Evolutionary conservation across 495 filamentous ascomycete genomes (phyloP), one percentile per base, ranked within the genome.

Genomic region (Penicillium salamii): DNA sequence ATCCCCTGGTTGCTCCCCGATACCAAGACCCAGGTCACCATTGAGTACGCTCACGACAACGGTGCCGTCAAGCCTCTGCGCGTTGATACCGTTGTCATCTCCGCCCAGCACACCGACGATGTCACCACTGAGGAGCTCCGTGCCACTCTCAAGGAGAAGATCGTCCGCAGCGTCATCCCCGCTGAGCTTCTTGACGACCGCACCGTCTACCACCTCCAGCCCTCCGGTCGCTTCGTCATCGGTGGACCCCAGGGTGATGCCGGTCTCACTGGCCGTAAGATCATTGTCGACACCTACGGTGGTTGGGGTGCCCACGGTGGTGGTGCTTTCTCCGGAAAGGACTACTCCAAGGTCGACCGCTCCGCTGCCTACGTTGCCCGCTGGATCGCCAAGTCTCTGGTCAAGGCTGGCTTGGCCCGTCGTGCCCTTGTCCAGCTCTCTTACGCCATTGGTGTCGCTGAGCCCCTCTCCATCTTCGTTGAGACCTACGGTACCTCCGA

Each of bases 231-330:
- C 51, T 98, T 98, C 83, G 90, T 97, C 79, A 98, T 98, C 58
- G 93, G 93, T 77, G 93, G 93, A 63, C 93, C 93, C 53, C 93
- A 98, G 80, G 93, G 93, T 83, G 93, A 98, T 66, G 93, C 93
- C 63, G 93, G 93, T 83, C 82, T 98, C 44, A 98, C 93, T 55
- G 93, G 93, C 72, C 91, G 93, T 70, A 98, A 98, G 84, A 98
- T 98, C 82, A 98, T 98, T 65, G 93, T 98, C 69, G 93, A 98
- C 77, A 97, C 93, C 74, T 98, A 98, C 79, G 93, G 93, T 78
- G 93, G 93, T 63, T 98, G 93, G 93, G 93, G 93, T 78, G 93
- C 93, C 59, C 93, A 98, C 80, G 93, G 93, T 82, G 93, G 93
- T 78, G 93, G 93, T 83, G 93, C 93, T 72, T 98, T 98, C 87